Evolutionary conservation across 495 filamentous ascomycete genomes (phyloP).

Genomic region (Aspergillus bridgeri): DNA sequence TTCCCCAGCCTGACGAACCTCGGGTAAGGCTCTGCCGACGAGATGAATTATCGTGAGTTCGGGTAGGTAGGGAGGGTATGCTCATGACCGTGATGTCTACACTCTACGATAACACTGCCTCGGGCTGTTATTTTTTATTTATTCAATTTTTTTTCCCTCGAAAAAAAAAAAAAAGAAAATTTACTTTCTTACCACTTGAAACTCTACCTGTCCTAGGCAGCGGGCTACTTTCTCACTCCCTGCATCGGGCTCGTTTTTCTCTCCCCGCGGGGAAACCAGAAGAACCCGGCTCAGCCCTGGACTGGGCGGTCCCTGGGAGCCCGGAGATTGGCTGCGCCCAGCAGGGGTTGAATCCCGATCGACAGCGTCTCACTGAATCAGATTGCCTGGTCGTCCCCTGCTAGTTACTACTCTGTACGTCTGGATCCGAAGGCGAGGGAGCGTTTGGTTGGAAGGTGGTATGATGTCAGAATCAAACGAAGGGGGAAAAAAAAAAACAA

Average conservation of each 20-base stretch:
- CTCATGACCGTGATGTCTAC: background rate
- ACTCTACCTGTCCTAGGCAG: too few species aligned
- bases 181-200: background rate
- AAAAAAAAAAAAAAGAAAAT: background rate
- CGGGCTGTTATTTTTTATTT: background rate
- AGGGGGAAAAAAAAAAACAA: background rate
- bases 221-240: slow-evolving; percentile 1
- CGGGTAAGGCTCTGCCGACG: background rate
- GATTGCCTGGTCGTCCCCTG: too few species aligned
- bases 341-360: slow-evolving; percentile 24
- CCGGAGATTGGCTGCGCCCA: slow-evolving; percentile 7
- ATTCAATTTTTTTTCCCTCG: background rate
- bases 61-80: background rate
- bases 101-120: too few species aligned
- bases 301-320: background rate
- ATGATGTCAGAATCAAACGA: background rate
- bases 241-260: slow-evolving; percentile 15
- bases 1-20: background rate
- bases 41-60: background rate
- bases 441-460: background rate
- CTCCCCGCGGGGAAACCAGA: slow-evolving; percentile 17
- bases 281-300: background rate
- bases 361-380: slow-evolving; percentile 10
- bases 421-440: too few species aligned
- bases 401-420: too few species aligned